These are phyloP conservation scores for Aspergillus sp. DNA, from an alignment of 2,329 filamentous ascomycete genomes.

Conservation along the genomic window DNA sequence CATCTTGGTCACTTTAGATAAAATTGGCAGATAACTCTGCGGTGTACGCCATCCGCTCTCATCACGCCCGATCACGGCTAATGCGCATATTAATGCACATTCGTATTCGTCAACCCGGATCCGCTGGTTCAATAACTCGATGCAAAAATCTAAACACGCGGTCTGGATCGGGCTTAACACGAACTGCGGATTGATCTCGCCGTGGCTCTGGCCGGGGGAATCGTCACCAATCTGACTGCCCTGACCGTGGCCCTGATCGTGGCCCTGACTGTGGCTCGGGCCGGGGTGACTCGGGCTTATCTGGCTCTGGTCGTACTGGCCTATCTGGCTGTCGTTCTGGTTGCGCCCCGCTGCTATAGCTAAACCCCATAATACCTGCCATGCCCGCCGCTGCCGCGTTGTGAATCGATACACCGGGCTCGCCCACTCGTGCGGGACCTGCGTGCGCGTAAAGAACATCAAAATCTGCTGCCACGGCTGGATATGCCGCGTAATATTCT, in stretches of 20 bases:
- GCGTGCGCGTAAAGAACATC: neutral
- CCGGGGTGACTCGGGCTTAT: too few relatives aligned
- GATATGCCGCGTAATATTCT: neutral
- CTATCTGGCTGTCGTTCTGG: too few relatives aligned
- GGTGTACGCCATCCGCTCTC: too few relatives aligned
- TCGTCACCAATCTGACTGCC: too few relatives aligned
- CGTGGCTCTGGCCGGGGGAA: neutral
- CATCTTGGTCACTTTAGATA: too few relatives aligned
- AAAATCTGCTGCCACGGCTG: neutral
- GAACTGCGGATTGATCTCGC: neutral
- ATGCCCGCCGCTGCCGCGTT: neutral
- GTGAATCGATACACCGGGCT: neutral
- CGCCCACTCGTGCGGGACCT: neutral
- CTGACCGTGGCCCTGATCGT: too few relatives aligned
- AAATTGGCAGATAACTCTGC: too few relatives aligned
- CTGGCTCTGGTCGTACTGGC: too few relatives aligned
- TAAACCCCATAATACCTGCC: neutral
- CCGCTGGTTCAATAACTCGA: neutral
- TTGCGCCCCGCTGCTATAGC: neutral
- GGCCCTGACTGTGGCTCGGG: too few relatives aligned
- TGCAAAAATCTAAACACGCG: neutral
- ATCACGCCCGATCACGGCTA: too few relatives aligned
- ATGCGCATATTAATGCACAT: too few relatives aligned
- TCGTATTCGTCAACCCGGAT: neutral
- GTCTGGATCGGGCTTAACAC: neutral